These are phyloP conservation scores for Volvox africanus DNA, from an alignment of 139 green algal genomes.

Conservation along the genomic window DNA sequence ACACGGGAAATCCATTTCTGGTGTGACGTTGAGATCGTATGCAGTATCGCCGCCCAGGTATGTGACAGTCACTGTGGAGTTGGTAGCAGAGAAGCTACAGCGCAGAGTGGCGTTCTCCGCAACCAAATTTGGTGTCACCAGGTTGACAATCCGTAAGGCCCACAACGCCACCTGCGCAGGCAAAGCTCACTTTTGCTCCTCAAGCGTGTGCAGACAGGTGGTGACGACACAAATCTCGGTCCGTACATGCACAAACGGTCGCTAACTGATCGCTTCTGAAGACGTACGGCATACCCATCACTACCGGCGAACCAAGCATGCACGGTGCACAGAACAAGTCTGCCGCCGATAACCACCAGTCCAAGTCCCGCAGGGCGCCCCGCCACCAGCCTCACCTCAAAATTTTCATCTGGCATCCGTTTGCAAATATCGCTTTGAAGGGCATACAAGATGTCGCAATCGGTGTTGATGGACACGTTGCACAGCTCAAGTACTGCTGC, in stretches of 20 bases:
- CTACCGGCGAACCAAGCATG: neutral
- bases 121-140: neutral
- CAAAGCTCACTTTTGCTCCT: too few relatives aligned
- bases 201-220: neutral
- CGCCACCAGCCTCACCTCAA: neutral
- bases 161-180: neutral
- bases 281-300: neutral
- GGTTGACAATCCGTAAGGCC: neutral
- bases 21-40: neutral
- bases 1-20: neutral
- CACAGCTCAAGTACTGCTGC: neutral
- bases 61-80: neutral
- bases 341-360: too few relatives aligned
- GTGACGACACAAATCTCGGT: neutral
- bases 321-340: neutral
- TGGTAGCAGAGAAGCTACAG: neutral
- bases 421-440: neutral
- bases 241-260: neutral
- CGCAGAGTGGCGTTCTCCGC: conserved; percentile 9
- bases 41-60: neutral
- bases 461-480: conserved; percentile 2
- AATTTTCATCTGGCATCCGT: neutral
- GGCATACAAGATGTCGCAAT: neutral
- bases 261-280: neutral
- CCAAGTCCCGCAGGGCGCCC: too few relatives aligned